Evolutionary conservation across 1,284 basidiomycete genomes (phyloP).

Genomic region (Irpex sp.): DNA sequence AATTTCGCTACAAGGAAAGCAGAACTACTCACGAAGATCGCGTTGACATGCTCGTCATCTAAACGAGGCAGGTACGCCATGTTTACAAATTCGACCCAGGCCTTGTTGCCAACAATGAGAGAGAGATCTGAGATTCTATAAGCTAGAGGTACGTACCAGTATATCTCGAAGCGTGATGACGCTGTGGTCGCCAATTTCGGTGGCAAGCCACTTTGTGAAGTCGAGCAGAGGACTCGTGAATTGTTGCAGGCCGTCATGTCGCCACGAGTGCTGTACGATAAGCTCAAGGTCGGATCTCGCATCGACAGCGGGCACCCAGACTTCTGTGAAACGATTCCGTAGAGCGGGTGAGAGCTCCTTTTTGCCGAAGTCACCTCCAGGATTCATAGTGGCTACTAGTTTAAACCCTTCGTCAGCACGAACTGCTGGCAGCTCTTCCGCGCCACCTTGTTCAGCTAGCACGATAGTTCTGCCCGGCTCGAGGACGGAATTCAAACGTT

Average conservation of each 20-base stretch:
- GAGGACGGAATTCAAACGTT: conserved; percentile 94
- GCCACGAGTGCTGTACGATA: conserved; percentile 78
- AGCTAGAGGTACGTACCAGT: conserved; percentile 48
- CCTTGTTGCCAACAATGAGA: conserved; percentile 38
- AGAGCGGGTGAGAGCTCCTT: conserved; percentile 97
- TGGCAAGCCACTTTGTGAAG: conserved; percentile 80
- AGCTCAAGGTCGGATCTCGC: conserved; percentile 71
- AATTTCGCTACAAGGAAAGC: not conserved
- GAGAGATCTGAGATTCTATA: not conserved
- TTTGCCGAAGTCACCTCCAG: conserved; percentile 98
- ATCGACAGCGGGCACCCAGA: conserved; percentile 93
- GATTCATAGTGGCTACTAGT: conserved; percentile 98
- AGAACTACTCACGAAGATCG: conserved; percentile 65
- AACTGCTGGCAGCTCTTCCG: conserved; percentile 65
- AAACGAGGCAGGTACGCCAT: conserved; percentile 37
- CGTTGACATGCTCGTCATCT: conserved; percentile 36
- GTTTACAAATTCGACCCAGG: conserved; percentile 91
- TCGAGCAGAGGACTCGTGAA: conserved; percentile 71
- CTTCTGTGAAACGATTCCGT: conserved; percentile 97
- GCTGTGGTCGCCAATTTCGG: conserved; percentile 60
- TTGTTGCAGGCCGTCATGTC: conserved; percentile 43
- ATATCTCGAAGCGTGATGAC: conserved; percentile 85
- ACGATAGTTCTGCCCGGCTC: conserved; percentile 89
- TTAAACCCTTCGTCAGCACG: conserved; percentile 72
- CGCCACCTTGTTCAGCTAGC: conserved; percentile 89